Evolutionary conservation across 2,329 filamentous ascomycete species (phyloP).

Genomic region (Chrysoporthe puriensis): DNA sequence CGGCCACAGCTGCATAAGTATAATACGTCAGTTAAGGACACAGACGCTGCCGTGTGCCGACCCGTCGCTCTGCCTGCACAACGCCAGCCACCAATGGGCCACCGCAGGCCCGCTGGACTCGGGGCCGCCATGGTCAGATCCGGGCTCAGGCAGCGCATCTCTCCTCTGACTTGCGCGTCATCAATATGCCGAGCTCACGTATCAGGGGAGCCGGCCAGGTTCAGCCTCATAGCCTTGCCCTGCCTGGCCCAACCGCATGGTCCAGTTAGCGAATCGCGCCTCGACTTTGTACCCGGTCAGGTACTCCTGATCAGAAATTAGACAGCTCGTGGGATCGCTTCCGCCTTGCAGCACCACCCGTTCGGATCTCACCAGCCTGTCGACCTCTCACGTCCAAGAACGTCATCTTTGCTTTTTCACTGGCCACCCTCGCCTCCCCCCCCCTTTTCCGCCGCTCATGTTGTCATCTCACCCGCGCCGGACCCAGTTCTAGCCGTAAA

Average conservation of each 20-base stretch:
- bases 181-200: not conserved
- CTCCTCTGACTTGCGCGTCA: not conserved
- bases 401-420: not conserved
- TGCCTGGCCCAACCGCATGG: not conserved
- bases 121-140: not conserved
- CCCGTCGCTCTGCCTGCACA: too few species aligned
- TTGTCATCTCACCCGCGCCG: slow-evolving; percentile 12
- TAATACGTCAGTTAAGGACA: too few species aligned
- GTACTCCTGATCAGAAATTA: not conserved
- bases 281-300: not conserved
- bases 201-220: not conserved
- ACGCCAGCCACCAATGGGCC: not conserved
- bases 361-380: slow-evolving; percentile 1
- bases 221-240: not conserved
- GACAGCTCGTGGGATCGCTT: slow-evolving; percentile 6
- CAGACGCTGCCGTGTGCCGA: too few species aligned
- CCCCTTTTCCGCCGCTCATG: not conserved
- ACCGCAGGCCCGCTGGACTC: not conserved
- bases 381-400: slow-evolving; percentile 17
- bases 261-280: not conserved
- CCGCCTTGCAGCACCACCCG: slow-evolving; percentile 12
- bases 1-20: too few species aligned
- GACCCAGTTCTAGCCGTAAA: slow-evolving; percentile 11
- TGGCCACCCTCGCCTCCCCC: slow-evolving; percentile 6
- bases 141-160: not conserved